A percentile compares a stretch with the other conserved stretches of the same genome.
Evolutionary conservation across 129 eudicot genomes (phyloP).

Genomic region (Escallonia rubra): DNA sequence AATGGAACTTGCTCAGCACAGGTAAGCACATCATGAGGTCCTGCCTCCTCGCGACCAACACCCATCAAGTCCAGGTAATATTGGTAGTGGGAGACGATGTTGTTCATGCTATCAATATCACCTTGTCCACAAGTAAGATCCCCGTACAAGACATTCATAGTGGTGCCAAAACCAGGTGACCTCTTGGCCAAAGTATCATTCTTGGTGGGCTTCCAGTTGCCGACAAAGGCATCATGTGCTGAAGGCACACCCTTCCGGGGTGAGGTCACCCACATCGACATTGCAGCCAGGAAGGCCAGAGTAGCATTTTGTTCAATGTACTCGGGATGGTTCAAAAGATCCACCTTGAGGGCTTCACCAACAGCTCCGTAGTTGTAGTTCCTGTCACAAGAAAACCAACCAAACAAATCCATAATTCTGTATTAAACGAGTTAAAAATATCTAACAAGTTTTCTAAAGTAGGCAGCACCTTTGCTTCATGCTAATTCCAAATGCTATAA

Average conservation of each 20-base stretch:
- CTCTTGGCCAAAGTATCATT: conserved; percentile 73
- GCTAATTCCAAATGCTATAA: neutral
- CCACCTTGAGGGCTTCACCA: conserved; percentile 66
- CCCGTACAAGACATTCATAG: conserved; percentile 86
- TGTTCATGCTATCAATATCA: conserved; percentile 69
- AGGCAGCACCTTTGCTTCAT: neutral
- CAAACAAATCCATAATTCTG: neutral
- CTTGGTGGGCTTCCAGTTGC: conserved; percentile 83
- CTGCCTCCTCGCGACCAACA: conserved; percentile 71
- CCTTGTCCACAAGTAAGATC: conserved; percentile 82
- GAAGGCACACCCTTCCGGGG: conserved; percentile 72
- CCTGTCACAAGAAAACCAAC: conserved; percentile 28
- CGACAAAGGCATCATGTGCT: conserved; percentile 76
- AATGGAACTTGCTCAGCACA: conserved; percentile 74
- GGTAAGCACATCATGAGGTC: conserved; percentile 62
- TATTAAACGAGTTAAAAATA: neutral
- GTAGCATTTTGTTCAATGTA: conserved; percentile 96
- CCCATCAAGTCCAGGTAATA: conserved; percentile 90
- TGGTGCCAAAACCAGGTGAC: conserved; percentile 73
- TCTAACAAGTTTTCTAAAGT: neutral
- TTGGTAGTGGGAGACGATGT: conserved; percentile 68
- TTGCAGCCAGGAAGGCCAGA: conserved; percentile 91
- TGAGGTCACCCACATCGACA: conserved; percentile 84
- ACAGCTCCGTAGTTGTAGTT: conserved; percentile 77
- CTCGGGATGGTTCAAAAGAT: conserved; percentile 85